Evolutionary conservation across 169 alveolate genomes (phyloP), one percentile per base, ranked within the genome.

Genomic region (Plasmodium falciparum): DNA sequence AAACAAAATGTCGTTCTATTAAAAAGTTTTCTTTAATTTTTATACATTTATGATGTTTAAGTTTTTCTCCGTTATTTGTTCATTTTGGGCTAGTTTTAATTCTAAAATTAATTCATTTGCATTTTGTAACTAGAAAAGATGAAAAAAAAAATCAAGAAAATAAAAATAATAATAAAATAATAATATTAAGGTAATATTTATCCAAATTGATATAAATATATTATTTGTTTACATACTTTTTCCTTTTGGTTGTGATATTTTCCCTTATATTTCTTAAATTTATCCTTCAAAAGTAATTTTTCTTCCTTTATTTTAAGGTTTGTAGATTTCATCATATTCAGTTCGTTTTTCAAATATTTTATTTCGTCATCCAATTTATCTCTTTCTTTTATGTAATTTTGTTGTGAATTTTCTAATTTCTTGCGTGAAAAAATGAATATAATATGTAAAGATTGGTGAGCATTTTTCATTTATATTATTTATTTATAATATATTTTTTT

Each of bases 301-400:
- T 78, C 89, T 59, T 65, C 26, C n/a, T 65, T 78, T 66, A 78
- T 78, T 78, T 78, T 78, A 6, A 65, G 78, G 45, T 78, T 78
- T 58, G 67, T 17, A 15, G 71, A 49, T 29, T 65, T 78, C 45
- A 59, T 73, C 20, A 66, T n/a, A 59, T 78, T 78, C 56, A 78
- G 67, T 78, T 78, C 89, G 15, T 59, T 78, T 61, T 65, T 78
- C 33, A 78, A 45, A 52, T 65, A 65, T 59, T 66, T 78, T 26
- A 78, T 78, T 65, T 78, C 89, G 20, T 52, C 20, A 9, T 52
- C 89, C 20, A 78, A 69, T n/a, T 66, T 59, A 65, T 39, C 47
- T 22, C 49, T 49, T 17, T 43, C 59, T 66, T 78, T 70, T 20
- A 22, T 61, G 26, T 78, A 52, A 26, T 11, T 20, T 50, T 78